Base-by-base conservation (phyloP, 768 basidiomycete species). In the Phylloporus arenicola region DNA sequence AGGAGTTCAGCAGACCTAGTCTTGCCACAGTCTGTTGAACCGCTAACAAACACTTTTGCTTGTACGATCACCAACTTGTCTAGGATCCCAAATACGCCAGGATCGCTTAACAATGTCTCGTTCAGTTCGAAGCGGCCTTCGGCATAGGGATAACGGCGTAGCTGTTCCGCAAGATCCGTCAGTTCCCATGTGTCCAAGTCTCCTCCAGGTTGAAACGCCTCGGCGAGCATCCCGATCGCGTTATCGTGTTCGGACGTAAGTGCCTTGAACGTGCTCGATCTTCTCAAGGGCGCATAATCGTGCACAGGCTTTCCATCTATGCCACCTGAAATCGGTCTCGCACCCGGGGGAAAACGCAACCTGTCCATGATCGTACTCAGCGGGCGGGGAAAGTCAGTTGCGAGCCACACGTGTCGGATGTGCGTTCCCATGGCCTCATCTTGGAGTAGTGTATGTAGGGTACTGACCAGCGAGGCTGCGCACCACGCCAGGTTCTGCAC, bases 21-120 rank as follows among this genome's bases (percentile, higher is more conserved):
- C 43, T 72, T 68, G 37, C 76, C 72, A 54, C 80, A 82, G 7
- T 70, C 68, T 3, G 62, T 64, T 30, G 69, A 72, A 3, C 78
- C 80, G 31, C 74, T 76, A 17, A 84, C 64, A 49, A 83, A 83
- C 33, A 77, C 45, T 34, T 68, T 62, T 19, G 81, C 75, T 24
- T 71, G 63, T 50, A 71, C 72, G n/a, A 74, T 70, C 35, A 81
- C 73, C 51, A 77, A 62, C 62, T 82, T 83, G 51, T 83, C 79
- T 50, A 84, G 55, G 43, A 83, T 83, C 1, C 75, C 80, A 43
- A 72, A 54, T 20, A 78, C 65, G 0, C 83, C 83, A 0, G 72
- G 49, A 53, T 84, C 83, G 9, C 70, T 56, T 37, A 79, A 54
- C 19, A 75, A 47, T 20, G 69, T 66, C 13, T 57, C 61, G 17